Conservation (phyloP, 768 basidiomycete genomes). For the Calocybe gangraenosa region DNA sequence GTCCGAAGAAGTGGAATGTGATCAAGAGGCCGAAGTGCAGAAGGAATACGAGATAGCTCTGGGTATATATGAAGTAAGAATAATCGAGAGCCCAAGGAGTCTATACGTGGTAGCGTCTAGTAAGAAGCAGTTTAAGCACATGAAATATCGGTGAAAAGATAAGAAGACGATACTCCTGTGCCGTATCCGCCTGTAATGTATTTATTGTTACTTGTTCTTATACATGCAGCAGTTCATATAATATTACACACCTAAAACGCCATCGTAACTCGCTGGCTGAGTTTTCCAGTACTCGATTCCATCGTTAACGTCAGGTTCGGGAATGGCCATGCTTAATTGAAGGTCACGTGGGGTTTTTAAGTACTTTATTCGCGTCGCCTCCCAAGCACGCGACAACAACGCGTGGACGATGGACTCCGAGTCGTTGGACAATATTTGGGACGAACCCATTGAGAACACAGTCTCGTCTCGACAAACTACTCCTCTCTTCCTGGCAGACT, state of each 20-base stretch:
- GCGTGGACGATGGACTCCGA: slow-evolving; percentile 37
- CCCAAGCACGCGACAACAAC: slow-evolving; percentile 39
- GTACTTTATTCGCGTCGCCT: slow-evolving; percentile 19
- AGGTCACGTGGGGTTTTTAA: slow-evolving; percentile 13
- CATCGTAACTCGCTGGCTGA: slow-evolving; percentile 79
- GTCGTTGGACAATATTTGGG: slow-evolving; percentile 63
- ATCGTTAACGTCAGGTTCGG: slow-evolving; percentile 58
- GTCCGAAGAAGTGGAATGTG: slow-evolving; percentile 28
- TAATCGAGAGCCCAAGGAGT: slow-evolving; percentile 85
- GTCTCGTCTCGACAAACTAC: slow-evolving; percentile 2
- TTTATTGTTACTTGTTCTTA: neutral
- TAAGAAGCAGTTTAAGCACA: slow-evolving; percentile 11
- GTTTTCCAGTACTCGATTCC: slow-evolving; percentile 86
- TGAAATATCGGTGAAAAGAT: slow-evolving; percentile 6
- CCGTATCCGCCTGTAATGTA: slow-evolving; percentile 37
- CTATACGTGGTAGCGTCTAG: slow-evolving; percentile 85
- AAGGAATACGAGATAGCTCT: slow-evolving; percentile 71
- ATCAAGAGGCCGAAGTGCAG: slow-evolving; percentile 56
- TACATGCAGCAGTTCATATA: neutral
- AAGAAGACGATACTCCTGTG: slow-evolving; percentile 40
- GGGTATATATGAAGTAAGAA: slow-evolving; percentile 83
- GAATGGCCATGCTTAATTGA: slow-evolving; percentile 13
- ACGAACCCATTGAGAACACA: slow-evolving; percentile 40
- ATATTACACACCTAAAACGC: slow-evolving; percentile 74
- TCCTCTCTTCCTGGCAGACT: slow-evolving; percentile 57